A percentile compares a stretch with the other conserved stretches of the same genome.
phyloP scores from a whole-genome alignment of 192 early-diverging fungal genomes.

The Backusella macrospora region DNA sequence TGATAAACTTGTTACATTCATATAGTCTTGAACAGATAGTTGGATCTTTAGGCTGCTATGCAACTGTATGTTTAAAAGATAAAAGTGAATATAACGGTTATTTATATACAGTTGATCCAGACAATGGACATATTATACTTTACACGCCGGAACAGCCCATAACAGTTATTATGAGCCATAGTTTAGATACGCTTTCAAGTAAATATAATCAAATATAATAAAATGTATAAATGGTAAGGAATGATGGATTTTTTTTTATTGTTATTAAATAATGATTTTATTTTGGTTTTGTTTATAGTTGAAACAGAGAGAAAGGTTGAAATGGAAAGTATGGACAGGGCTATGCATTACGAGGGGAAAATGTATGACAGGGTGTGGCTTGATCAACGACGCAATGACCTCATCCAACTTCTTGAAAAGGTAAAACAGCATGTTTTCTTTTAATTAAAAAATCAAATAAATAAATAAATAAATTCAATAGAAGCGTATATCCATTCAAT shows the following conservation, averaged over 20 bases:
- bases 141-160: not conserved
- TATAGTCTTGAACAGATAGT: not conserved
- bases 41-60: not conserved
- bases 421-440: constrained; percentile 4
- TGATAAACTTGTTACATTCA: not conserved
- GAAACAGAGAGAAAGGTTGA: not conserved
- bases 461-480: constrained; percentile 24
- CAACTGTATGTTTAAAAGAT: not conserved
- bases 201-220: not conserved
- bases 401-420: constrained; percentile 18
- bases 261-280: not conserved
- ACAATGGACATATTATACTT: not conserved
- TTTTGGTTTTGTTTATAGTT: not conserved
- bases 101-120: constrained; percentile 14
- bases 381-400: not conserved
- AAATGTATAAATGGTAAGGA: not conserved
- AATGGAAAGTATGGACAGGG: constrained; percentile 1
- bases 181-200: not conserved
- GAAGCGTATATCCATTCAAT: constrained; percentile 49
- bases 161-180: constrained; percentile 8
- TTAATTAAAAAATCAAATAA: not conserved
- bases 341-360: constrained; percentile 3
- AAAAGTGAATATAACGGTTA: constrained; percentile 5
- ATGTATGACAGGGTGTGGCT: constrained; percentile 14
- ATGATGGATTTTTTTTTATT: not conserved